These are phyloP conservation scores for Arthrinium puccinioides DNA, from an alignment of 2,329 filamentous ascomycete genomes.

Conservation along the genomic window DNA sequence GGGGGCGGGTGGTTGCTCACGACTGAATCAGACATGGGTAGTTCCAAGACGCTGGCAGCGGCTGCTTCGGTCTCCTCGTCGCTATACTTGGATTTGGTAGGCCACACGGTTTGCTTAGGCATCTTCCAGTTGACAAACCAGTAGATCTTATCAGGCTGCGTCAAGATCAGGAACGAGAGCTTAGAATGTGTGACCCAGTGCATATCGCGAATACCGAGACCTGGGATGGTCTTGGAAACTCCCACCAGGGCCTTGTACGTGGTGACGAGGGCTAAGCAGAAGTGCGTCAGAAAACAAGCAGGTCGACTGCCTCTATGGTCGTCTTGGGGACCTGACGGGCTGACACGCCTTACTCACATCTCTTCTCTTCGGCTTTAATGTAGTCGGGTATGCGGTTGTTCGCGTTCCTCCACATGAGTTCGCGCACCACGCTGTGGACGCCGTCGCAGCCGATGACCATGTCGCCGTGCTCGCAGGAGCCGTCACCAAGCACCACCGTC, in stretches of 20 bases:
- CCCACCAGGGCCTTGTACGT: background rate
- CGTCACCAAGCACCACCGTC: conserved; percentile 20
- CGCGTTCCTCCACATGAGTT: conserved; percentile 11
- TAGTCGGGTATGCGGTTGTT: background rate
- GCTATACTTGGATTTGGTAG: conserved; percentile 19
- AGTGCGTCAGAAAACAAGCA: background rate
- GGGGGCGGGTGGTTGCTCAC: too few relatives aligned
- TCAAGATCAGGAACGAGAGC: conserved; percentile 11
- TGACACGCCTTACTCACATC: too few relatives aligned
- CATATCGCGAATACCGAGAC: background rate
- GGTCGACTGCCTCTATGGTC: background rate
- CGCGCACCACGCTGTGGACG: conserved; percentile 13
- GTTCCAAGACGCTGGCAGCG: background rate
- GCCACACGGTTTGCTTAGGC: conserved; percentile 11
- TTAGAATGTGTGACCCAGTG: background rate
- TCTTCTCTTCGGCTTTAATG: conserved; percentile 11
- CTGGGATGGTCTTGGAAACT: background rate
- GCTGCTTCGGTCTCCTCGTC: conserved; percentile 16
- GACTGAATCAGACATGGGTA: too few relatives aligned
- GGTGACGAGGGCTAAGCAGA: background rate
- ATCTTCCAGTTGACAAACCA: conserved; percentile 16
- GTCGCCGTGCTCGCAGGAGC: conserved; percentile 23
- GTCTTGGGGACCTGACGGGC: too few relatives aligned
- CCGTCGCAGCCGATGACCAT: conserved; percentile 35
- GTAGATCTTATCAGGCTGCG: conserved; percentile 12